These are phyloP conservation scores for Parasarocladium wereldwijsianum DNA, from an alignment of 2,329 filamentous ascomycete genomes.

Conservation along the genomic window DNA sequence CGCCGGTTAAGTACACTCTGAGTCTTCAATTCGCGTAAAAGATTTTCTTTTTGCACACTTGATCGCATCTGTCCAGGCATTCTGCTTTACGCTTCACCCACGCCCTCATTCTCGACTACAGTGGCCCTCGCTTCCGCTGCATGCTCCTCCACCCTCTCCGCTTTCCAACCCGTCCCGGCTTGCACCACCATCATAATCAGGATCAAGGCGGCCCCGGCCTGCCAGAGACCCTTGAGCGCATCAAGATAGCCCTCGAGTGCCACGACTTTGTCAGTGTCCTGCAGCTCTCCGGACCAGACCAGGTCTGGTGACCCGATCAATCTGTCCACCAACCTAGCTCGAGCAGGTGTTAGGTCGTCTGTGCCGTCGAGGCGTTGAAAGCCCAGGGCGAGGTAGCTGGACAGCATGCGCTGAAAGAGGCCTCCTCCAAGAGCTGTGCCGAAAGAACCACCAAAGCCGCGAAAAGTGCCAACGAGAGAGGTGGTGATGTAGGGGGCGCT, in stretches of 20 bases:
- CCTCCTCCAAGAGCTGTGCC: constrained; percentile 69
- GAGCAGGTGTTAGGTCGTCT: constrained; percentile 15
- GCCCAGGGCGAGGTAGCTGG: constrained; percentile 35
- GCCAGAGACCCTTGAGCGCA: constrained; percentile 30
- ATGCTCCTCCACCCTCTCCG: constrained; percentile 39
- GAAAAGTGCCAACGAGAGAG: constrained; percentile 63
- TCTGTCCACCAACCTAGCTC: constrained; percentile 25
- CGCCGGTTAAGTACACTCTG: constrained; percentile 9
- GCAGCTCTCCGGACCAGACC: constrained; percentile 28
- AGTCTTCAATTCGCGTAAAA: constrained; percentile 7
- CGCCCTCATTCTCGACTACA: constrained; percentile 15
- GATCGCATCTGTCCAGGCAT: not conserved
- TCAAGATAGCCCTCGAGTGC: constrained; percentile 32
- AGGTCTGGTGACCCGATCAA: constrained; percentile 36
- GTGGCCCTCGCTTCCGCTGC: constrained; percentile 13
- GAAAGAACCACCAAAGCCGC: constrained; percentile 70
- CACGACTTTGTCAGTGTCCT: constrained; percentile 23
- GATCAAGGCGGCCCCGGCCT: constrained; percentile 27
- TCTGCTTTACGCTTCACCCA: constrained; percentile 14
- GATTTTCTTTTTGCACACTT: no score
- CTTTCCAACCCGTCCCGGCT: constrained; percentile 35
- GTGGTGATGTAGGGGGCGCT: constrained; percentile 62
- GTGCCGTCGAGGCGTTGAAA: constrained; percentile 35
- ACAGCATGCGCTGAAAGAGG: constrained; percentile 51
- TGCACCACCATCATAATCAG: constrained; percentile 30